Percentiles rank a stretch among this genome's conserved stretches.
phyloP scores from a whole-genome alignment of 2,329 filamentous ascomycete species.

The Chrysoporthe puriensis region DNA sequence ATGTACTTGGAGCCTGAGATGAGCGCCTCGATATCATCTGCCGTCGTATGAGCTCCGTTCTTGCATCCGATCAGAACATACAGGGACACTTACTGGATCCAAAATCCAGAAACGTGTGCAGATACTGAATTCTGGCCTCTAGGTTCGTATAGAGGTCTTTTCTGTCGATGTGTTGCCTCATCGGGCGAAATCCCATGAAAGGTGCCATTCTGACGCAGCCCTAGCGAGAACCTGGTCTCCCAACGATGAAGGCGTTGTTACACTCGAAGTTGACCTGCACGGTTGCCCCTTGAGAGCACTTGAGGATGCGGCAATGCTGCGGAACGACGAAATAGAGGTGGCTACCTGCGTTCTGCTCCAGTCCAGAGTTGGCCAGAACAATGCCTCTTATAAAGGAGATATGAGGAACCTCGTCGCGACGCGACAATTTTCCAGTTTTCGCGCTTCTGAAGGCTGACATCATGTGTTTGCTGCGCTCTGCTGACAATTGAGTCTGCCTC shows the following conservation, averaged over 20 bases:
- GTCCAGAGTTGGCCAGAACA: neutral
- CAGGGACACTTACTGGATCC: constrained; percentile 60
- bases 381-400: neutral
- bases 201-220: constrained; percentile 19
- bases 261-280: neutral
- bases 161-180: constrained; percentile 65
- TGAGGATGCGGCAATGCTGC: neutral
- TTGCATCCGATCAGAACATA: too few species aligned
- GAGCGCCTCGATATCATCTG: constrained; percentile 74
- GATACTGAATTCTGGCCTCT: constrained; percentile 70
- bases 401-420: constrained; percentile 6
- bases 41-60: constrained; percentile 6
- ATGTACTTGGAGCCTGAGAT: constrained; percentile 74
- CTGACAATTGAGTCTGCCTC: constrained; percentile 27
- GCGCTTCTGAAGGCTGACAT: constrained; percentile 15
- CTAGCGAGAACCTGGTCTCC: neutral
- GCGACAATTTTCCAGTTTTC: constrained; percentile 1
- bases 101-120: constrained; percentile 78
- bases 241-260: neutral
- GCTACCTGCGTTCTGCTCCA: neutral
- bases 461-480: constrained; percentile 26
- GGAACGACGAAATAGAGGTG: neutral
- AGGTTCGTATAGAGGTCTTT: constrained; percentile 73
- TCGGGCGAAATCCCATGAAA: constrained; percentile 30
- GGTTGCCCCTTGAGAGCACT: neutral